phyloP scores from a whole-genome alignment of 441 rosid genomes.

The Bruguiera hainesii region DNA sequence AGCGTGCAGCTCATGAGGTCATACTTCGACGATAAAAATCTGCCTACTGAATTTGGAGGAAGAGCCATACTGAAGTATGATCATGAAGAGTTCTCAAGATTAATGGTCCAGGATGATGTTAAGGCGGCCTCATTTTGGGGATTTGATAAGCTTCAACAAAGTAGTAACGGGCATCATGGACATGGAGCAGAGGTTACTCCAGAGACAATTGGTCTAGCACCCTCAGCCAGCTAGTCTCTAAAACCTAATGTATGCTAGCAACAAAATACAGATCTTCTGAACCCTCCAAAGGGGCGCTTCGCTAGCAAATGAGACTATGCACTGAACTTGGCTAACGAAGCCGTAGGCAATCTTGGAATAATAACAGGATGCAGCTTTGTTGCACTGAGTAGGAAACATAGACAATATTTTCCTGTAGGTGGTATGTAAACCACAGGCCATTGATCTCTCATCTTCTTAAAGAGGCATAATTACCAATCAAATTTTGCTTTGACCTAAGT shows the following conservation, averaged over 20 bases:
- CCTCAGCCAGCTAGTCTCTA: constrained; percentile 36
- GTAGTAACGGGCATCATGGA: constrained; percentile 37
- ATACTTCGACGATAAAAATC: constrained; percentile 74
- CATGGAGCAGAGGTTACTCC: constrained; percentile 59
- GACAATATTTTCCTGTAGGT: not conserved
- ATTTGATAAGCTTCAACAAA: constrained; percentile 35
- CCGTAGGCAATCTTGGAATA: not conserved
- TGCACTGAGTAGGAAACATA: not conserved
- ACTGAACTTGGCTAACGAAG: constrained; percentile 12
- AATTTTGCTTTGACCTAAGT: no score
- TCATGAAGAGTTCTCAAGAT: constrained; percentile 77
- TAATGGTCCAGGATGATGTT: constrained; percentile 68
- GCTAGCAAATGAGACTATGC: constrained; percentile 1
- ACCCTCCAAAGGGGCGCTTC: not conserved
- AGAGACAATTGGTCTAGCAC: constrained; percentile 37
- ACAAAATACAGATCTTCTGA: not conserved
- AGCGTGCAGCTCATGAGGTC: constrained; percentile 83
- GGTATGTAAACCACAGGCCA: no score
- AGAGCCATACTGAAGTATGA: constrained; percentile 64
- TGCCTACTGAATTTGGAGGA: constrained; percentile 84
- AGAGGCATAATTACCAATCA: no score
- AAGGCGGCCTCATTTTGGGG: constrained; percentile 70
- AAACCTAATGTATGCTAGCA: not conserved
- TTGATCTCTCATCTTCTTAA: no score
- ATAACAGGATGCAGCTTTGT: no score